Base-by-base conservation (phyloP, 768 basidiomycete genomes). In the Aureoboletus auriporus region DNA sequence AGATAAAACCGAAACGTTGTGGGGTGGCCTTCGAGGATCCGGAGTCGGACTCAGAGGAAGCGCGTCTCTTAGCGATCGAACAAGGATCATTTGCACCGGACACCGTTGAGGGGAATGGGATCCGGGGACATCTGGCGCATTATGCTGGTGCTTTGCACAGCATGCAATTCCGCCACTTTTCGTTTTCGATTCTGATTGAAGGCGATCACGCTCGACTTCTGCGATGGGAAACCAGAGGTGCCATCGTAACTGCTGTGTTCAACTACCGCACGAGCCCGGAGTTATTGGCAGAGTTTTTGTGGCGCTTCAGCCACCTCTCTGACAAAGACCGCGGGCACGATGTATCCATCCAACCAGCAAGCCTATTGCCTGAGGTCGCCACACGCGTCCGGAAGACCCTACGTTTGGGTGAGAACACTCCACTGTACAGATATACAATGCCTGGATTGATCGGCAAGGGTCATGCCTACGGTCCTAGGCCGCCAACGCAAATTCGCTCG, bases 231-330 rank as follows among this genome's bases (percentile, higher is more conserved):
- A 12, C 29, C 5, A 10, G 13, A 14, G 47, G 34, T 12, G 30
- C 40, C 9, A 29, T 26, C 16, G 47, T 48, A 6, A 48, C 40
- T 4, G 47, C 39, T 10, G 47, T 34, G 5, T 48, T 42, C 33
- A 29, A 47, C 14, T 36, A 35, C n/a, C 34, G 47, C 3, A 4
- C 28, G 30, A 17, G 28, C 2, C 47, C 47, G 3, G 12, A 37
- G 27, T 4, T 36, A 2, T 17, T 47, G 39, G 47, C 47, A 9
- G 30, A 39, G 2, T 47, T 47, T n/a, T 30, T 47, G 14, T 47
- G 47, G 47, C 35, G 34, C 4, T 49, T 49, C 9, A 20, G 30
- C 11, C 47, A 49, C 29, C 17, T 42, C n/a, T 38, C 41, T 31
- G 13, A 8, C 1, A 12, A 7, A 13, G 14, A 48, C 8, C 40